Percentiles rank a stretch among this genome's conserved stretches.
phyloP scores from a whole-genome alignment of 306 rosid genomes.

The Benincasa hispida region DNA sequence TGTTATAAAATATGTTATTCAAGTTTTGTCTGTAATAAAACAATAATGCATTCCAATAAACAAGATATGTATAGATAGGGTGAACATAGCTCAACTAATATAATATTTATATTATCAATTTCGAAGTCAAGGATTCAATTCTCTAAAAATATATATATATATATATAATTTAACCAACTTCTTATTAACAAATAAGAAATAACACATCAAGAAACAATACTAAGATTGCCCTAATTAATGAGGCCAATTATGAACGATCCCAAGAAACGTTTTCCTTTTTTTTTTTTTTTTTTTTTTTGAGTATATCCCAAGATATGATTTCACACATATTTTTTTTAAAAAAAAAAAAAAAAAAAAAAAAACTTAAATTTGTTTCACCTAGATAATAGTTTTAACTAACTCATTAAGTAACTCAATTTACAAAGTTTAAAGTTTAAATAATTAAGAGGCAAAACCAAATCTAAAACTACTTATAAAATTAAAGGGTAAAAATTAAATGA shows the following conservation, averaged over 20 bases:
- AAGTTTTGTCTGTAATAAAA: no score
- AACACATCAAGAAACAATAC: no score
- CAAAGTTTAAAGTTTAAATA: neutral
- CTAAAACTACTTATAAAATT: neutral
- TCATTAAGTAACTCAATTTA: neutral
- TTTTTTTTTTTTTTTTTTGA: neutral
- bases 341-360: no score
- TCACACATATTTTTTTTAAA: neutral
- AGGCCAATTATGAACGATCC: neutral
- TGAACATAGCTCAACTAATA: no score
- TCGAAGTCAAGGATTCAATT: no score
- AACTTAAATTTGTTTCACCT: neutral
- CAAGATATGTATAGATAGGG: no score
- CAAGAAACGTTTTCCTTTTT: neutral
- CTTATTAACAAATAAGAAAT: no score
- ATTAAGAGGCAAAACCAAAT: neutral
- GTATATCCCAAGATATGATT: neutral
- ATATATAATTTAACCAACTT: no score
- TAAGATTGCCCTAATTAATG: neutral
- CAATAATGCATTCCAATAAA: no score
- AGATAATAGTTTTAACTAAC: neutral
- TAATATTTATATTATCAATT: no score
- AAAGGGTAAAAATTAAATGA: neutral
- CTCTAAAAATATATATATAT: no score
- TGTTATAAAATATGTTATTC: no score